Conservation (phyloP, 1,284 basidiomycete species). For the Ganoderma sinense region DNA sequence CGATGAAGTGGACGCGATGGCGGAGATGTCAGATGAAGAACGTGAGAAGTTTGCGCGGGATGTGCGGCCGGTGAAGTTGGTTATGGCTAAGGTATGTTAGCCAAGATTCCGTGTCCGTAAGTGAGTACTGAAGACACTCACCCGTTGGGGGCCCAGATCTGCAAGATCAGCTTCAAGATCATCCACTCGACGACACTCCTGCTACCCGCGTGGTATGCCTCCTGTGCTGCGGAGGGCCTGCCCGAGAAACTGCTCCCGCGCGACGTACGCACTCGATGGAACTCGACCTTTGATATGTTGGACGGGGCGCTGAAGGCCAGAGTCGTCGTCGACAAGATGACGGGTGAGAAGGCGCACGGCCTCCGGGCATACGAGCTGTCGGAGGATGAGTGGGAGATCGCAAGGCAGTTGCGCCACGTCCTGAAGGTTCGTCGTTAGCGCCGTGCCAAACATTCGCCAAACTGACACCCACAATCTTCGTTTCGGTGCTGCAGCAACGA, state of each 20-base stretch:
- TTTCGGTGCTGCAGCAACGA: too few species aligned
- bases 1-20: conserved; percentile 23
- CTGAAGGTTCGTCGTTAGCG: conserved; percentile 29
- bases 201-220: conserved; percentile 41
- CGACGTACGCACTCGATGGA: conserved; percentile 45
- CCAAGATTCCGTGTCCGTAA: background rate
- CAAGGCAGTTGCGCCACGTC: conserved; percentile 35
- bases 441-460: too few species aligned
- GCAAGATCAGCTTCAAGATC: conserved; percentile 39
- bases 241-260: conserved; percentile 36
- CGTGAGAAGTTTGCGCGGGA: conserved; percentile 26
- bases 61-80: background rate
- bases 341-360: conserved; percentile 19
- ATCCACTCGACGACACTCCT: conserved; percentile 42
- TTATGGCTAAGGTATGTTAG: background rate
- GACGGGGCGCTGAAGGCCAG: conserved; percentile 34
- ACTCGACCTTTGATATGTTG: conserved; percentile 44
- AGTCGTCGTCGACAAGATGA: conserved; percentile 21
- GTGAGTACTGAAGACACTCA: background rate
- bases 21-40: conserved; percentile 41
- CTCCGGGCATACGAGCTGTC: conserved; percentile 27
- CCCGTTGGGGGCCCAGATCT: conserved; percentile 28
- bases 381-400: conserved; percentile 32
- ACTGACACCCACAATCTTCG: too few species aligned
- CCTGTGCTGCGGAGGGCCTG: conserved; percentile 12